Base-by-base conservation (phyloP, 495 filamentous ascomycete species). In the Annulohypoxylon moriforme region DNA sequence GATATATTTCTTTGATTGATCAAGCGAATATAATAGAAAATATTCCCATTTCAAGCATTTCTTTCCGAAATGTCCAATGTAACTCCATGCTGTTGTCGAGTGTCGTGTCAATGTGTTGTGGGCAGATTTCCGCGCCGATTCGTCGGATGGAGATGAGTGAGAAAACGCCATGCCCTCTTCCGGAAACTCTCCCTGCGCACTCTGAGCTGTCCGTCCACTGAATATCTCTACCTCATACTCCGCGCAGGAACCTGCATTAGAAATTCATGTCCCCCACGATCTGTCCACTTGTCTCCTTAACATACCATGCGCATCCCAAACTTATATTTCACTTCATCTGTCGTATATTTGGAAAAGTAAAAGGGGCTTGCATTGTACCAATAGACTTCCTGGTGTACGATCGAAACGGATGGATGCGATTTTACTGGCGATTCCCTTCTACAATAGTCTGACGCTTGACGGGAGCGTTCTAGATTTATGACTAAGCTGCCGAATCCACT, bases 21-120 rank as follows among this genome's bases (percentile, higher is more conserved):
- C 8, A 8, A 44, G 16, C 58, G 1, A 42, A 63, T 22, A 34
- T 27, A 4, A 58, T 18, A 36, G 36, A 61, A n/a, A 38, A 60
- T 6, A 65, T 66, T 69, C 60, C 70, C 65, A 22, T n/a, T 68
- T 73, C 24, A 13, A 73, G 61, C 60, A 61, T 73, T 24, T 62
- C 56, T 31, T 62, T 58, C 70, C 66, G 65, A 69, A 40, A 55
- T 58, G 20, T 34, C 42, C 50, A 29, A 73, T 73, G 70, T 73
- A 73, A 73, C 60, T 73, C 18, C 55, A 46, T 49, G 64, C 16
- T 34, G 22, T 65, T 64, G 59, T 46, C 60, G 52, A 27, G 31
- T 11, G 1, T 24, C 58, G 40, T 60, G 20, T 14, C 38, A 52
- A 42, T 47, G 46, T 20, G 31, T 56, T n/a, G 27, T 59, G 14